These are phyloP conservation scores for Paramyrothecium roridum DNA, from an alignment of 2,329 filamentous ascomycete species.

Conservation along the genomic window DNA sequence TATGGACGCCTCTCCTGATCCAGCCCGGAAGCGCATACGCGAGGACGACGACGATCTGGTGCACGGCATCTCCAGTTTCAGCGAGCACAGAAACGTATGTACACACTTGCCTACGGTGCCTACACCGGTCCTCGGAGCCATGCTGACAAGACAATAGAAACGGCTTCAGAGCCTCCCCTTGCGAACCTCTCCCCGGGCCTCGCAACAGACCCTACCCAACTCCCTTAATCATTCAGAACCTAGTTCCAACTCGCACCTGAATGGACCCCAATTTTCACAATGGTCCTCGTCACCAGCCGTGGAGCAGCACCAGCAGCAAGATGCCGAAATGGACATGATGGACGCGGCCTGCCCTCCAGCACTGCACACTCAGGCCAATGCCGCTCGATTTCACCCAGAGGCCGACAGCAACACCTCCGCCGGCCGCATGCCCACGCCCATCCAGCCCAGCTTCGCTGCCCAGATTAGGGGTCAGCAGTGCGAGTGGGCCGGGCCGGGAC, in stretches of 20 bases:
- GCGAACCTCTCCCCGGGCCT: slow-evolving; percentile 37
- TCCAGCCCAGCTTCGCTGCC: slow-evolving; percentile 54
- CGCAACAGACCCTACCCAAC: slow-evolving; percentile 23
- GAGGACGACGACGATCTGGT: slow-evolving; percentile 43
- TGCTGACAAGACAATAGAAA: slow-evolving; percentile 39
- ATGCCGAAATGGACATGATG: slow-evolving; percentile 51
- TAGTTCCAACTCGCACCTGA: slow-evolving; percentile 32
- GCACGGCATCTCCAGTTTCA: slow-evolving; percentile 37
- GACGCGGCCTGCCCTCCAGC: slow-evolving; percentile 28
- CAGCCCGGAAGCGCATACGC: slow-evolving; percentile 40
- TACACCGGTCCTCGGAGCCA: neutral
- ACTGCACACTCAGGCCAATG: slow-evolving; percentile 5
- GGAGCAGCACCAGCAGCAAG: slow-evolving; percentile 12
- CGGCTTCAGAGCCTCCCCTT: slow-evolving; percentile 51
- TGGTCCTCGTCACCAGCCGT: slow-evolving; percentile 23
- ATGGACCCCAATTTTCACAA: slow-evolving; percentile 25
- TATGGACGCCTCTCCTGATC: slow-evolving; percentile 27
- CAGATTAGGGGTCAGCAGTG: slow-evolving; percentile 53
- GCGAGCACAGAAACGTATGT: slow-evolving; percentile 49
- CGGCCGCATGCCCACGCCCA: slow-evolving; percentile 55
- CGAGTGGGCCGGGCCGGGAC: slow-evolving; percentile 31
- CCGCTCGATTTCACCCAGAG: slow-evolving; percentile 10
- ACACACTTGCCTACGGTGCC: neutral
- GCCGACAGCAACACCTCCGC: slow-evolving; percentile 19
- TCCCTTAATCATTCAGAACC: slow-evolving; percentile 35